These are phyloP conservation scores for Acanthamoeba quina DNA, from an alignment of 208 protist species.

Conservation along the genomic window DNA sequence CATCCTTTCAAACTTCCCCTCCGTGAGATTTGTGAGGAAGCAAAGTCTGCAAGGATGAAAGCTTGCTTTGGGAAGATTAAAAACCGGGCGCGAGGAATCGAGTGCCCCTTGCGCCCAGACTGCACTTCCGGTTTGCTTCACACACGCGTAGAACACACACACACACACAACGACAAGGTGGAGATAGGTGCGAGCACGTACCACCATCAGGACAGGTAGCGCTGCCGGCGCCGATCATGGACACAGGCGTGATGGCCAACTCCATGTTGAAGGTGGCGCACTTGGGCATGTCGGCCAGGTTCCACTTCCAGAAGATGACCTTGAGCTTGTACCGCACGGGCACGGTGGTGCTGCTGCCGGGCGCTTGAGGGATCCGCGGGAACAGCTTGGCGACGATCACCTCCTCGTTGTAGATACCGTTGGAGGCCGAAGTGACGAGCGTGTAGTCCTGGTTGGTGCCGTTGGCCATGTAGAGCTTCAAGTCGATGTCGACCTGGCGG, in stretches of 20 bases:
- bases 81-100: conserved; percentile 12
- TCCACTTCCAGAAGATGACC: conserved; percentile 72
- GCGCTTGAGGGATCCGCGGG: neutral
- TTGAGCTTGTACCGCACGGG: conserved; percentile 55
- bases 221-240: neutral
- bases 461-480: conserved; percentile 48
- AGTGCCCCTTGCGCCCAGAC: neutral
- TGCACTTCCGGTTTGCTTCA: conserved; percentile 1
- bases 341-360: neutral
- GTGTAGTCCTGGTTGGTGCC: neutral
- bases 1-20: conserved; percentile 31
- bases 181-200: neutral
- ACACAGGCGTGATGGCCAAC: conserved; percentile 51
- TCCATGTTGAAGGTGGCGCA: conserved; percentile 71
- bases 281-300: neutral
- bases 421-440: conserved; percentile 43
- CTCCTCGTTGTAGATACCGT: conserved; percentile 70
- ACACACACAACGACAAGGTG: neutral
- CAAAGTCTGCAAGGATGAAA: conserved; percentile 14
- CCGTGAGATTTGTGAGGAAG: neutral
- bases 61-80: conserved; percentile 4
- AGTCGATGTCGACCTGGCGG: conserved; percentile 58
- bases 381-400: conserved; percentile 72
- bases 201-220: conserved; percentile 8
- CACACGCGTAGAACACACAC: neutral